A percentile compares a stretch with the other conserved stretches of the same genome.
These are phyloP conservation scores for Acanthamoeba triangularis DNA, from an alignment of 208 protist genomes.

Conservation along the genomic window DNA sequence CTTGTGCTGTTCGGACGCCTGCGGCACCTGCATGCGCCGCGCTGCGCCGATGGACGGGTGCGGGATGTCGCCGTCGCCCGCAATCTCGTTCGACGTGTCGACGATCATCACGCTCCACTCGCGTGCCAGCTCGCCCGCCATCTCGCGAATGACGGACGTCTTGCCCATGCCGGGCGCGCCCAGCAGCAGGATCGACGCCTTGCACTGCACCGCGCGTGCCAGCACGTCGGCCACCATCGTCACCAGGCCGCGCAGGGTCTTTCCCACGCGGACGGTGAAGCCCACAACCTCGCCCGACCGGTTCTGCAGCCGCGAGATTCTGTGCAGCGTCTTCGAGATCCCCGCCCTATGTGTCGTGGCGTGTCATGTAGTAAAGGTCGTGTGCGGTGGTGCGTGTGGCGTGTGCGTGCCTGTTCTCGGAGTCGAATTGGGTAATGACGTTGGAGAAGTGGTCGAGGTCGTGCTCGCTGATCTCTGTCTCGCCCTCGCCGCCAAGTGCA, in stretches of 20 bases:
- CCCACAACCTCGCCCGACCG: constrained; percentile 92
- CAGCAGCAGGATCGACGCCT: constrained; percentile 93
- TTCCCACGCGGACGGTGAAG: constrained; percentile 93
- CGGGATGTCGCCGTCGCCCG: constrained; percentile 94
- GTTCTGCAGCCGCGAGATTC: constrained; percentile 83
- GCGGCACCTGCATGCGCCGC: constrained; percentile 94
- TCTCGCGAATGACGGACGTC: constrained; percentile 95
- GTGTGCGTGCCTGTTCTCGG: neutral
- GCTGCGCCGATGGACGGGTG: constrained; percentile 94
- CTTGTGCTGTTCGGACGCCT: constrained; percentile 89
- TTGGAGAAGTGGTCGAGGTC: neutral
- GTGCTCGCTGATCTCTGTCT: neutral
- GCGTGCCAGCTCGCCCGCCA: constrained; percentile 93
- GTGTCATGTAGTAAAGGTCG: too few relatives aligned
- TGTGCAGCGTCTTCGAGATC: constrained; percentile 34
- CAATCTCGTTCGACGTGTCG: constrained; percentile 97
- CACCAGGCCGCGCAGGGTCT: constrained; percentile 92
- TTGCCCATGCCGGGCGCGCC: constrained; percentile 96
- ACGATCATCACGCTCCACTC: constrained; percentile 93
- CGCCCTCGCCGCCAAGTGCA: neutral
- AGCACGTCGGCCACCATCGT: constrained; percentile 89
- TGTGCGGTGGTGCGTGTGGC: neutral
- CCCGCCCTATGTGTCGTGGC: neutral
- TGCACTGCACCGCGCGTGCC: neutral
- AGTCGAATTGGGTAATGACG: neutral